phyloP scores from a whole-genome alignment of 2,329 filamentous ascomycete genomes.

The Coniochaeta sp. region DNA sequence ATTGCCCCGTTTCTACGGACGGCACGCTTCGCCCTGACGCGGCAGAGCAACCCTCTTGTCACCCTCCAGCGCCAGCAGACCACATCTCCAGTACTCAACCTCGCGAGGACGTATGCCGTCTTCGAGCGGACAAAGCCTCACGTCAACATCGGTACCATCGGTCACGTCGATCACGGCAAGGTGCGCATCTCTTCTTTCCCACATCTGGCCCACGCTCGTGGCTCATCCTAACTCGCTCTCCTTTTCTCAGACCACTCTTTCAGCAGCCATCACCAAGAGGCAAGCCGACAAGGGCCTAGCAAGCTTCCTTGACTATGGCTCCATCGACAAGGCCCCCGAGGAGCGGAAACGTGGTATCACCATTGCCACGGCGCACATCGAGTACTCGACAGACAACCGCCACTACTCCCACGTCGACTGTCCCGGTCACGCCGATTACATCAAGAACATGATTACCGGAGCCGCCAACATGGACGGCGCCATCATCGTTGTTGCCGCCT shows the following conservation, averaged over 20 bases:
- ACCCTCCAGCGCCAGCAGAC: conserved; percentile 70
- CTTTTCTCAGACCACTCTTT: conserved; percentile 75
- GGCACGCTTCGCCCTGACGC: conserved; percentile 63
- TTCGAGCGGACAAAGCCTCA: conserved; percentile 94
- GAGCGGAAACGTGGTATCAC: conserved; percentile 99
- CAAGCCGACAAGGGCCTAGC: conserved; percentile 92
- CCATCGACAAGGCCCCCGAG: conserved; percentile 98
- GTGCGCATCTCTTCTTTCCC: conserved; percentile 37
- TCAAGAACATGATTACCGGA: conserved; percentile 99
- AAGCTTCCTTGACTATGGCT: conserved; percentile 91
- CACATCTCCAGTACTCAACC: conserved; percentile 56
- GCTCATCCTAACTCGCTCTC: conserved; percentile 9
- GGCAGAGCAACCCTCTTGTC: conserved; percentile 59
- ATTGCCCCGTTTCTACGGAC: conserved; percentile 75
- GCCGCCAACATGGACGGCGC: conserved; percentile 99
- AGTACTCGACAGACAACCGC: conserved; percentile 88
- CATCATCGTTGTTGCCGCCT: conserved; percentile 96
- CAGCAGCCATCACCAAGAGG: conserved; percentile 96
- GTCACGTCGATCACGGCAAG: conserved; percentile 99
- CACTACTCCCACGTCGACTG: conserved; percentile 99
- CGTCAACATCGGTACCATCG: conserved; percentile 79
- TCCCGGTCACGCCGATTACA: conserved; percentile 99
- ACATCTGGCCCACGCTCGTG: not conserved
- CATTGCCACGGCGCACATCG: conserved; percentile 96
- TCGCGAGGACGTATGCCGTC: conserved; percentile 57